A percentile compares a stretch with the other conserved stretches of the same genome.
Evolutionary conservation across 495 filamentous ascomycete genomes (phyloP).

Genomic region (Xanthoparmelia taractica): DNA sequence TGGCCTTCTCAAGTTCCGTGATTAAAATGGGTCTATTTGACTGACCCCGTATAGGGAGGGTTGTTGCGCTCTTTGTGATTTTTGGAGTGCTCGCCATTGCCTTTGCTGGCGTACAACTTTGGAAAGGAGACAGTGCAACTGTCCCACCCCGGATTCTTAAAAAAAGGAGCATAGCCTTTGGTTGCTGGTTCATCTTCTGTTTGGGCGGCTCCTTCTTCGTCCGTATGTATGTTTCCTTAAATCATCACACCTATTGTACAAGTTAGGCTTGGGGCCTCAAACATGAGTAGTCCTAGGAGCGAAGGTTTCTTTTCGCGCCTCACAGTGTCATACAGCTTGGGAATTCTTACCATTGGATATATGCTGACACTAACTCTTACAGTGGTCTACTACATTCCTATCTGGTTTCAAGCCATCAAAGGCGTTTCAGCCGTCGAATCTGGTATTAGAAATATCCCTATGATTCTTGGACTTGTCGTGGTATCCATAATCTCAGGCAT

Average conservation of each 20-base stretch:
- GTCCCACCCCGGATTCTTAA: constrained; percentile 65
- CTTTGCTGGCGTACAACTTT: constrained; percentile 60
- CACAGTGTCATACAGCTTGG: background rate
- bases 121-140: constrained; percentile 65
- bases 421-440: constrained; percentile 57
- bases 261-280: no score
- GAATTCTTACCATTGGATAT: no score
- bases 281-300: no score
- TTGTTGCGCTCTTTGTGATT: constrained; percentile 65
- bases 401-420: constrained; percentile 87
- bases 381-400: constrained; percentile 53
- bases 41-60: constrained; percentile 34
- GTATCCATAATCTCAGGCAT: constrained; percentile 54
- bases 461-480: constrained; percentile 58
- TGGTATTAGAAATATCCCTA: constrained; percentile 71
- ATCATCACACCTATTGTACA: no score
- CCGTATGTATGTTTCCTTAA: constrained; percentile 34
- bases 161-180: constrained; percentile 58
- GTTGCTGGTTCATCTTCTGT: constrained; percentile 46
- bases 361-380: background rate
- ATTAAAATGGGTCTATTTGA: background rate
- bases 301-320: background rate
- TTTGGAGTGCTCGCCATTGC: constrained; percentile 55
- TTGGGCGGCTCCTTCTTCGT: constrained; percentile 60
- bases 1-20: background rate